Base-by-base conservation (phyloP, 495 filamentous ascomycete genomes). In the Neurospora sp. region DNA sequence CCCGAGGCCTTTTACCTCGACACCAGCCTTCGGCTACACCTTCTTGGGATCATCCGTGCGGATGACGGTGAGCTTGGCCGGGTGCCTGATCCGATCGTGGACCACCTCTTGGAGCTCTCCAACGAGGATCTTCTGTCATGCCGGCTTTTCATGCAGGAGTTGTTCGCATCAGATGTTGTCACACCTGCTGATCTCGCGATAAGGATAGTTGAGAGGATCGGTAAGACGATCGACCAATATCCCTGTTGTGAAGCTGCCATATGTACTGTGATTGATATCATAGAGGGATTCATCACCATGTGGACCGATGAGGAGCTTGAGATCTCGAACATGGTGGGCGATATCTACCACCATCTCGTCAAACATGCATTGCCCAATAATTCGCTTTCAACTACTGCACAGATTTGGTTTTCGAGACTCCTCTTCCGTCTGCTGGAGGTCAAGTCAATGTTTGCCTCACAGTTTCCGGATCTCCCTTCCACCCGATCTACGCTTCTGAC, bases 301-400 rank as follows among this genome's bases (percentile, higher is more conserved):
- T 97, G 93, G 93, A 81, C 86, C 28, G 83, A 85, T 48, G 82
- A 81, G 2, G 82, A 82, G 17, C 80, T 82, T 39, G 84, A 88
- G n/a, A 80, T 96, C 21, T 85, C 84, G 19, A 86, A 88, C 1
- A 84, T 86, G 71, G 93, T 89, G 36, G 86, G 88, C 69, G 90
- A 93, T 62, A 79, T 98, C n/a, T 98, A 97, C 81, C 80, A 85
- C 28, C 94, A 92, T 87, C 90, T 95, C 75, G 87, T 93, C 28
- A 89, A 88, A 40, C 85, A 83, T 21, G 85, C 88, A 2, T 77
- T 97, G 19, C 84, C 87, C 37, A 90, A 86, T 69, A 87, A 86
- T 21, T 87, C 89, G 71, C 84, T 92, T 19, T 94, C 94, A 6
- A 79, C 90, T 19, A 85, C 84, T 39, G 87, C 91, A n/a, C 90